Evolutionary conservation across 2,329 filamentous ascomycete genomes (phyloP), one percentile per base, ranked within the genome.

Genomic region (Bipolaris gigantea): DNA sequence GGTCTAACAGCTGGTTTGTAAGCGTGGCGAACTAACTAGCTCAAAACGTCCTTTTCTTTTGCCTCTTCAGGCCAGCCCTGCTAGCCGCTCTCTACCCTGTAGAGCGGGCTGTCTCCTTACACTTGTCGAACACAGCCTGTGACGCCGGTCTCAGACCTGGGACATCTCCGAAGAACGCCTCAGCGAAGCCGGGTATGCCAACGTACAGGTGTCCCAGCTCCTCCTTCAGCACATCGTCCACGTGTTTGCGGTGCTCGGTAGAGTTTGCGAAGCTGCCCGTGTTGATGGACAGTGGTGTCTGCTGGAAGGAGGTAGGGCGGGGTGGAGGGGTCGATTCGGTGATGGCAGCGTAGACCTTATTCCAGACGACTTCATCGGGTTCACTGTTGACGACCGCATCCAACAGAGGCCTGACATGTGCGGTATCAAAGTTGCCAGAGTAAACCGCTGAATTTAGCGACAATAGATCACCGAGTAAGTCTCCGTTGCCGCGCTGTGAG

Each of bases 251-350:
- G 52, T 59, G 48, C 51, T 64, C 50, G 25, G 51, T 61, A 4
- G 52, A 62, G 60, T 64, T 61, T 21, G 56, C 55, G 43, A 63
- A 56, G 55, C 59, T 65, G 53, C 59, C 48, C 40, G 60, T 65
- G 42, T 53, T 65, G 43, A 46, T 46, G 15, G 57, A 57, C 58
- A 46, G 65, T 42, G 61, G 67, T 32, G 66, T 73, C 57, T 72
- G 66, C 55, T 56, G 54, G 50, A 71, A 50, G 51, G 56, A 60
- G 33, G 55, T 47, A 25, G 61, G 47, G 53, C 61, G 65, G 44
- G 59, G 64, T 53, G 71, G 69, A 41, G 67, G 72, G n/a, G 71
- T 75, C 18, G 68, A 69, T 66, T 76, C 67, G 51, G 68, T 69
- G 47, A 76, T 65, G 47, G 71, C 69, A 33, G 58, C 48, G 57